Evolutionary conservation across 805 yeast species (phyloP), one percentile per base, ranked within the genome.

Genomic region (Suhomyces sp.): DNA sequence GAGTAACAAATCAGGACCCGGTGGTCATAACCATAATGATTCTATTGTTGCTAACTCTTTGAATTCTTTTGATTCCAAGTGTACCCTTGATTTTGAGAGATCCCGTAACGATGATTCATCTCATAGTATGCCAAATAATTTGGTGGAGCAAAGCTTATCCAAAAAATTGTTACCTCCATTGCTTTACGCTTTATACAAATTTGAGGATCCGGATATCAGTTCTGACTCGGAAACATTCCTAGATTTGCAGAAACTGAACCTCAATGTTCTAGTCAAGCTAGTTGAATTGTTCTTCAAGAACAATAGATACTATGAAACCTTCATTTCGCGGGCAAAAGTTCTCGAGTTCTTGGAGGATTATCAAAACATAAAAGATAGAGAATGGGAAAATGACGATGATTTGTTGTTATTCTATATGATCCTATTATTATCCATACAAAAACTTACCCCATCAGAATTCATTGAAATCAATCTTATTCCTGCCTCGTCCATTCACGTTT

Each of bases 371-470:
- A 51, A 53, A 6, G 63, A 59, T 28, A 43, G 51, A 28, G 60
- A 57, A 13, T 72, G 78, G 77, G 72, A 66, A 33, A 56, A 67
- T 39, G 75, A 70, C 38, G 77, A 73, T 45, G 78, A 74, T 41
- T 48, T 74, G 44, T 56, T 74, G 18, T 51, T 72, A 20, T 51
- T 73, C 16, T 58, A 68, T 26, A 68, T 72, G 70, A 58, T 74
- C 15, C 48, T 75, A 19, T 54, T 71, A 8, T 51, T 71, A 4
- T 49, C 69, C n/a, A 40, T 71, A 19, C 55, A 67, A 33, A 60
- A 62, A 34, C 46, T 61, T 20, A 57, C 63, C 2, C 68, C 71
- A 0, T 44, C 47, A 7, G 60, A 57, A 28, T 53, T 37, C 35
- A 38, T 46, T 16, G 54, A 51, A 9, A 33, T 52, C 21, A 35